A percentile compares a stretch with the other conserved stretches of the same genome.
Evolutionary conservation across 1,284 basidiomycete genomes (phyloP).

Genomic region (Laetiporus sulphureus): DNA sequence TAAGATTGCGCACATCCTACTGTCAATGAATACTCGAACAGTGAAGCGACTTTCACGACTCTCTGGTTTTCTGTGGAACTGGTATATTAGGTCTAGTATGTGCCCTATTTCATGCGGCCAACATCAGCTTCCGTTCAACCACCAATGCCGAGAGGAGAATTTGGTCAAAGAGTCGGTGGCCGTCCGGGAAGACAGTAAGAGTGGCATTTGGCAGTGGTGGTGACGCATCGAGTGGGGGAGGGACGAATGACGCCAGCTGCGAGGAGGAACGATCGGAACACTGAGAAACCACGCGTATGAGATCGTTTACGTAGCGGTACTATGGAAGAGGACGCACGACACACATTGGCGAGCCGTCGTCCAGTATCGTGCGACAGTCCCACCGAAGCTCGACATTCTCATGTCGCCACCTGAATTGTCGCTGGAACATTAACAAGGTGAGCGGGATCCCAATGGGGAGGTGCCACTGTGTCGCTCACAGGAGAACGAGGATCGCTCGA

Average conservation of each 20-base stretch:
- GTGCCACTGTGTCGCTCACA: slow-evolving; percentile 20
- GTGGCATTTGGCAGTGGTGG: slow-evolving; percentile 35
- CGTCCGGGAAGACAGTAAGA: slow-evolving; percentile 37
- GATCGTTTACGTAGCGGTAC: not conserved
- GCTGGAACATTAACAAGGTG: slow-evolving; percentile 16
- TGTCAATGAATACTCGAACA: no score
- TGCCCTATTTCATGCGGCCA: slow-evolving; percentile 9
- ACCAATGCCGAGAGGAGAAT: slow-evolving; percentile 37
- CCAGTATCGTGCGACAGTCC: slow-evolving; percentile 36
- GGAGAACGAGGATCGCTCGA: slow-evolving; percentile 26
- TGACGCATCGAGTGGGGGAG: slow-evolving; percentile 35
- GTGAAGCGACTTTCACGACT: no score
- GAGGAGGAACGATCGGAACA: slow-evolving; percentile 26
- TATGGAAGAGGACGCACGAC: slow-evolving; percentile 24
- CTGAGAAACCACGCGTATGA: slow-evolving; percentile 12
- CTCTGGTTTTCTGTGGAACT: no score
- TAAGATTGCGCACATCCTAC: no score
- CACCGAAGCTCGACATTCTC: slow-evolving; percentile 30
- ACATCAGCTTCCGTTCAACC: slow-evolving; percentile 34
- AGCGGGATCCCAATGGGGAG: not conserved
- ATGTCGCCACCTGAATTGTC: slow-evolving; percentile 34
- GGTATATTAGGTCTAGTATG: no score
- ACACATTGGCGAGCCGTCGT: slow-evolving; percentile 40
- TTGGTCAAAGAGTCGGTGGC: slow-evolving; percentile 37
- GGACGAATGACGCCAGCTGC: slow-evolving; percentile 37